Evolutionary conservation across 2,329 filamentous ascomycete species (phyloP).

Genomic region (Fusarium anthophilum): DNA sequence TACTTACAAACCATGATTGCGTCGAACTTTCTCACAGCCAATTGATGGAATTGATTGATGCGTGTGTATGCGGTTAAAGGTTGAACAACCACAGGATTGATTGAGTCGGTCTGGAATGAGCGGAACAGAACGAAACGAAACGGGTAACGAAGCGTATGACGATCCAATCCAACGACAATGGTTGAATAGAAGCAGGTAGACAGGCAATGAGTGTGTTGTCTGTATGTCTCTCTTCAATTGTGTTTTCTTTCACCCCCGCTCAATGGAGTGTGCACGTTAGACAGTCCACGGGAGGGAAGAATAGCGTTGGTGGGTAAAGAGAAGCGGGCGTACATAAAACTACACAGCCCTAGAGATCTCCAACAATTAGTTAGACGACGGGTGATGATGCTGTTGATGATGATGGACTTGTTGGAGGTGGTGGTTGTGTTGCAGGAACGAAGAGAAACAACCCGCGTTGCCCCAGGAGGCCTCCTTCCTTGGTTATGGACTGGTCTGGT

Average conservation of each 20-base stretch:
- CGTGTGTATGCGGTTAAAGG: not conserved
- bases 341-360: constrained; percentile 10
- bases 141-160: constrained; percentile 3
- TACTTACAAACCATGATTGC: constrained; percentile 34
- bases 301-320: not conserved
- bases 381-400: constrained; percentile 7
- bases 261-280: not conserved
- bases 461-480: constrained; percentile 32
- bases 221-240: not conserved
- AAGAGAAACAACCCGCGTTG: constrained; percentile 7
- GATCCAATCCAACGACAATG: constrained; percentile 11
- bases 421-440: constrained; percentile 25
- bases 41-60: not conserved
- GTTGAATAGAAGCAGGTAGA: not conserved
- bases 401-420: constrained; percentile 2
- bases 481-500: not conserved
- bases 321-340: not conserved
- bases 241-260: constrained; percentile 3
- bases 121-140: constrained; percentile 1
- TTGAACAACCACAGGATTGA: not conserved
- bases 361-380: not conserved
- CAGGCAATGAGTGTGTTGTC: not conserved
- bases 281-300: not conserved
- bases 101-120: not conserved
- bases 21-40: not conserved